phyloP scores from a whole-genome alignment of 768 basidiomycete genomes.

The Termitomyces titanicus region DNA sequence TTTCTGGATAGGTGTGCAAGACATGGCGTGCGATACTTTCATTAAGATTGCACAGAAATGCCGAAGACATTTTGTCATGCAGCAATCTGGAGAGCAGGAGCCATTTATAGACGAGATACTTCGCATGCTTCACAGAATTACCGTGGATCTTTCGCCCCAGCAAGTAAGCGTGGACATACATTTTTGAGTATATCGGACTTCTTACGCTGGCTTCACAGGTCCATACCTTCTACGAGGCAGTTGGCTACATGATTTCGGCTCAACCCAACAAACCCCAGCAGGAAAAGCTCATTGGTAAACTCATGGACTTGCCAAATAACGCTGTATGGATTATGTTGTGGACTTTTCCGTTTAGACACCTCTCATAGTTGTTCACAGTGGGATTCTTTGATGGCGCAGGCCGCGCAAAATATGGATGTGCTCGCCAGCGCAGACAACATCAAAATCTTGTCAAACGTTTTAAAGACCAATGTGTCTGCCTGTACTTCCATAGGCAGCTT shows the following conservation, averaged over 20 bases:
- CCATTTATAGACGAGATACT: slow-evolving; percentile 98
- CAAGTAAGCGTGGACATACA: slow-evolving; percentile 44
- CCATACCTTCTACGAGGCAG: slow-evolving; percentile 98
- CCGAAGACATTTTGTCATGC: slow-evolving; percentile 96
- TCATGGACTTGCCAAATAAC: slow-evolving; percentile 97
- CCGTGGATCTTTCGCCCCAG: slow-evolving; percentile 89
- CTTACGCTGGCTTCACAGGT: slow-evolving; percentile 38
- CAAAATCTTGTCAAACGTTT: slow-evolving; percentile 92
- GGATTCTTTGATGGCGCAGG: slow-evolving; percentile 97
- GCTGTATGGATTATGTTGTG: slow-evolving; percentile 54
- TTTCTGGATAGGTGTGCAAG: slow-evolving; percentile 77
- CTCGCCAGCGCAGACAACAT: slow-evolving; percentile 89
- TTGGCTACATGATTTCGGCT: slow-evolving; percentile 99
- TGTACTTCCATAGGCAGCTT: slow-evolving; percentile 96
- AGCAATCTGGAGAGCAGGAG: slow-evolving; percentile 94
- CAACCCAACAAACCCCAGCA: slow-evolving; percentile 98
- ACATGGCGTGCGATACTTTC: slow-evolving; percentile 99
- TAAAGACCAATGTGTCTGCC: slow-evolving; percentile 98
- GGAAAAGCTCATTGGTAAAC: slow-evolving; percentile 88
- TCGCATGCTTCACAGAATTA: slow-evolving; percentile 87
- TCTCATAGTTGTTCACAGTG: slow-evolving; percentile 49
- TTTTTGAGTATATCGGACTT: background rate
- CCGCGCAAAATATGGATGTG: slow-evolving; percentile 88
- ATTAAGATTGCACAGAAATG: slow-evolving; percentile 99
- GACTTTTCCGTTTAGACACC: background rate